Evolutionary conservation across 805 yeast genomes (phyloP).

Genomic region (Debaryomyces prosopidis): DNA sequence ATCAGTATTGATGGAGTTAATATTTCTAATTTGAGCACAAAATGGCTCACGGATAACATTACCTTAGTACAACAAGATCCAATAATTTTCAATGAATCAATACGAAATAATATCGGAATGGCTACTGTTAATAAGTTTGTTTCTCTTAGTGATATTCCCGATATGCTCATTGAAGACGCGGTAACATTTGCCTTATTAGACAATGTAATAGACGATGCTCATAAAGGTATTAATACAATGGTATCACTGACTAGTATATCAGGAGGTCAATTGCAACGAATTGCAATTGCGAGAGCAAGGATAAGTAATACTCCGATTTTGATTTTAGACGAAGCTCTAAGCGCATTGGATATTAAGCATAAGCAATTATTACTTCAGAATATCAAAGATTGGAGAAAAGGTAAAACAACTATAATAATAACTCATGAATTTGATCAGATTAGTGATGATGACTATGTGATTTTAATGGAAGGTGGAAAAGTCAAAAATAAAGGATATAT

Average conservation of each 20-base stretch:
- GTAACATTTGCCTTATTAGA: constrained; percentile 52
- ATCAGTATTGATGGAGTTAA: constrained; percentile 58
- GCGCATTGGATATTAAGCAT: constrained; percentile 68
- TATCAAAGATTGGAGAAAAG: constrained; percentile 60
- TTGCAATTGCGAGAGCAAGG: constrained; percentile 82
- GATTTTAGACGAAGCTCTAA: constrained; percentile 81
- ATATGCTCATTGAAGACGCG: constrained; percentile 38
- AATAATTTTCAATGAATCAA: constrained; percentile 60
- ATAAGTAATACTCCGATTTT: constrained; percentile 72
- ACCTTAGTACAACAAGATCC: constrained; percentile 76
- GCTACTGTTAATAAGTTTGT: constrained; percentile 36
- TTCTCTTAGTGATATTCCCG: constrained; percentile 17
- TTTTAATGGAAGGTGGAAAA: constrained; percentile 59
- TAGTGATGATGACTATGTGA: constrained; percentile 54
- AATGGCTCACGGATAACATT: constrained; percentile 62
- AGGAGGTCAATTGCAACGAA: constrained; percentile 89
- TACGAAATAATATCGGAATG: constrained; percentile 62
- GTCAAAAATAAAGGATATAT: constrained; percentile 28
- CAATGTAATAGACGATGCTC: constrained; percentile 48
- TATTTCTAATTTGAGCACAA: constrained; percentile 39
- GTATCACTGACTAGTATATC: constrained; percentile 56
- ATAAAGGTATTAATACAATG: constrained; percentile 55
- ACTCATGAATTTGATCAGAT: constrained; percentile 77
- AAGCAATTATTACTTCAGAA: constrained; percentile 47
- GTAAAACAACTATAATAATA: constrained; percentile 74